These are phyloP conservation scores for Suillus bovinus DNA, from an alignment of 768 basidiomycete genomes.

Conservation along the genomic window DNA sequence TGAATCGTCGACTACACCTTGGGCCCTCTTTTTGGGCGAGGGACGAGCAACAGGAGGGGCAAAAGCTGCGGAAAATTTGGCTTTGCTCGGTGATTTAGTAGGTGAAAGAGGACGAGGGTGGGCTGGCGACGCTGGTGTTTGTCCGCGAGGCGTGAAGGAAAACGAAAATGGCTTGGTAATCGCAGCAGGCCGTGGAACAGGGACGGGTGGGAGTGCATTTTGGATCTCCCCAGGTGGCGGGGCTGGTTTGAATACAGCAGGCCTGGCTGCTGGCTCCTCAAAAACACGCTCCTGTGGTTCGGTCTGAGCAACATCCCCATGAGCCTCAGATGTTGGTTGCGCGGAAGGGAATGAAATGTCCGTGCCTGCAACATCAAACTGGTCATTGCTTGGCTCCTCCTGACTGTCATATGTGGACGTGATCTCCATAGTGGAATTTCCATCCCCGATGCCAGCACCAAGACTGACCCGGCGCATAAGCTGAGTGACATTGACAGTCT, in stretches of 20 bases:
- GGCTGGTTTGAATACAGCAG: conserved; percentile 22
- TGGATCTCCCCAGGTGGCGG: conserved; percentile 25
- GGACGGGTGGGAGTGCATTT: conserved; percentile 37
- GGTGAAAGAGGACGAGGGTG: conserved; percentile 33
- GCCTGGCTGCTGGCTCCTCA: conserved; percentile 8
- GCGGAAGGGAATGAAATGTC: conserved; percentile 4
- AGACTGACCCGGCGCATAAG: conserved; percentile 42
- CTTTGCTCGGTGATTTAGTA: conserved; percentile 42
- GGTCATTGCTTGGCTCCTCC: conserved; percentile 25
- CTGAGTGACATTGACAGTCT: conserved; percentile 68
- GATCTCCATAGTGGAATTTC: conserved; percentile 54
- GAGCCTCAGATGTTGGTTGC: conserved; percentile 5
- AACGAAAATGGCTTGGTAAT: conserved; percentile 33
- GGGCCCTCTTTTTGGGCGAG: conserved; percentile 51
- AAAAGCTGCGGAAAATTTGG: conserved; percentile 67
- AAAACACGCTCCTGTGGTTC: conserved; percentile 5
- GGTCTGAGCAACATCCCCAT: conserved; percentile 1
- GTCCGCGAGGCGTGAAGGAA: conserved; percentile 34
- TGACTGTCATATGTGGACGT: conserved; percentile 51
- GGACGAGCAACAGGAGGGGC: conserved; percentile 55
- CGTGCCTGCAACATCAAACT: not conserved
- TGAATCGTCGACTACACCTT: conserved; percentile 13
- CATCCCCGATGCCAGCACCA: conserved; percentile 43
- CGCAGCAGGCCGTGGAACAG: conserved; percentile 31
- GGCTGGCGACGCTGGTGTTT: conserved; percentile 27